A percentile compares a stretch with the other conserved stretches of the same genome.
Evolutionary conservation across 306 rosid genomes (phyloP).

Genomic region (Gillenia trifoliata): DNA sequence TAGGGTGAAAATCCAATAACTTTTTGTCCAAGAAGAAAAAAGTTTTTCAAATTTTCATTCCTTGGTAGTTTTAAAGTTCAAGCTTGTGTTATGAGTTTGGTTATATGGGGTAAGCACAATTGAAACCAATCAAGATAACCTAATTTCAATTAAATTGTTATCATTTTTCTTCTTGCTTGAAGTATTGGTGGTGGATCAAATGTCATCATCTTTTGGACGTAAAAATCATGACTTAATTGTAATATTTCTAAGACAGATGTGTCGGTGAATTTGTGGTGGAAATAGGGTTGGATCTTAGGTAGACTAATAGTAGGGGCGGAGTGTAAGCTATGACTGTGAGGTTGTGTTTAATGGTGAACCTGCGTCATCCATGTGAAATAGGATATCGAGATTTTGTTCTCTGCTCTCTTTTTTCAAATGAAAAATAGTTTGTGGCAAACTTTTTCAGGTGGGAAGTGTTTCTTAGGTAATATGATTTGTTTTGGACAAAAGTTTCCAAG

Average conservation of each 20-base stretch:
- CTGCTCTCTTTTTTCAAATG: not conserved
- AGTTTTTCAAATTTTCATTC: not conserved
- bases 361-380: not conserved
- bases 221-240: too few relatives aligned
- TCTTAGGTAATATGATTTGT: too few relatives aligned
- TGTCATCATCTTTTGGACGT: conserved; percentile 15
- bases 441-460: too few relatives aligned
- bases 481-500: not conserved
- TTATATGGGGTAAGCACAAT: not conserved
- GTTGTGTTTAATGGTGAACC: not conserved
- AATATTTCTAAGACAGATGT: too few relatives aligned
- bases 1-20: not conserved
- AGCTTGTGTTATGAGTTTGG: not conserved
- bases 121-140: conserved; percentile 3
- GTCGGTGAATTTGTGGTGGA: not conserved
- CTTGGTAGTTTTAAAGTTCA: not conserved
- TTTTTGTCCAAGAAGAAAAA: not conserved
- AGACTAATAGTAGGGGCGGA: not conserved
- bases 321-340: not conserved
- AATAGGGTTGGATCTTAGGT: not conserved
- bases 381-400: not conserved
- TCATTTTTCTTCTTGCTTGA: conserved; percentile 20
- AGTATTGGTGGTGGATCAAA: conserved; percentile 20
- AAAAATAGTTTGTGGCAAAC: not conserved
- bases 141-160: not conserved